Evolutionary conservation across 2,329 filamentous ascomycete genomes (phyloP), one percentile per base, ranked within the genome.

Genomic region (Trichoderma sp.): DNA sequence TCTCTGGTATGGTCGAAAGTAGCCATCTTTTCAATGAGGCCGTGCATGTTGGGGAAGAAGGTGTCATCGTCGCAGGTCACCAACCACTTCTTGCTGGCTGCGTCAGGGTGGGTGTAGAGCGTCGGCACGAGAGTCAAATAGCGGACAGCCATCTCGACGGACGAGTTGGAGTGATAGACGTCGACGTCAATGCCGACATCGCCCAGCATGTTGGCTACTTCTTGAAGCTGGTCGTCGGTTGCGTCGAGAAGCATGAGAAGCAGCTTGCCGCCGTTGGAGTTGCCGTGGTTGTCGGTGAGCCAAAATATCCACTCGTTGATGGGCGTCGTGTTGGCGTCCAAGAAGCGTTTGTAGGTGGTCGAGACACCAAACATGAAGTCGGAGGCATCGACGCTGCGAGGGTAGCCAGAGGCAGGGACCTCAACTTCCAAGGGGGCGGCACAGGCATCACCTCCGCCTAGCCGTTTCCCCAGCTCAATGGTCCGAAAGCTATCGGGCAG

Each of bases 31-130:
- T 85, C 79, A 3, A 85, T 80, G 14, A 90, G 78, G 13, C 79
- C 82, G 65, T 87, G 80, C 76, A 89, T 87, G 69, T 84, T 88
- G 5, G 85, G 83, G 80, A 90, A 90, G 75, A 89, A 90, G 3
- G 88, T 90, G 71, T 90, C 88, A 72, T 90, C 88, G 72, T 90
- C 88, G 75, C 88, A 89, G 16, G 86, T 83, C 16, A 88, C 87
- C 1, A 87, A 81, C 88, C 88, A 90, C 72, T 86, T 87, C 77
- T 84, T 86, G 35, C 75, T 76, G 29, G 74, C 75, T 58, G 84
- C 80, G 2, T 84, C 83, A 2, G 79, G 80, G 72, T 88, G 85
- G 63, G 83, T 83, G 77, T 85, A 88, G 14, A 88, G 77, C 0
- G 83, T 83, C 3, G 86, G 85, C 2, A 87, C 82, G 2, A 88